These are phyloP conservation scores for Fomitopsis schrenkii DNA, from an alignment of 1,284 basidiomycete genomes.

Conservation along the genomic window DNA sequence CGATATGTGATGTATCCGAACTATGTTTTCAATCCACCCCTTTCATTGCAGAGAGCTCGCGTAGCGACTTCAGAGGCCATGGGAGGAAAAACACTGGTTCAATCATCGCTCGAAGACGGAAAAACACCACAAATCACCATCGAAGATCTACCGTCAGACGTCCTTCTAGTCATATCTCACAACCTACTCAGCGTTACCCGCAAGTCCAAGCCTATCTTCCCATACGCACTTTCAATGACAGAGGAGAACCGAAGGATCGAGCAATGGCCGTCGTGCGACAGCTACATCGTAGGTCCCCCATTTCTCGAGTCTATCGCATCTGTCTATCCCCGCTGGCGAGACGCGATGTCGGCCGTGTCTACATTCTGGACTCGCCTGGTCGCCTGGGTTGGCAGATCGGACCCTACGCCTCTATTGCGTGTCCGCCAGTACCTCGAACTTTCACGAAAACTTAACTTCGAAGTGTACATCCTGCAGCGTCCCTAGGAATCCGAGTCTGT, in stretches of 20 bases:
- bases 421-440: not conserved
- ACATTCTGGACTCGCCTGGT: constrained; percentile 2
- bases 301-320: not conserved
- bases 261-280: too few relatives aligned
- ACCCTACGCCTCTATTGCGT: not conserved
- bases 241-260: not conserved
- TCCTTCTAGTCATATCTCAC: not conserved
- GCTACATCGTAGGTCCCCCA: too few relatives aligned
- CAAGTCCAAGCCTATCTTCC: too few relatives aligned
- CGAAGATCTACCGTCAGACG: not conserved
- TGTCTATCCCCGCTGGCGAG: not conserved
- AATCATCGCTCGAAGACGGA: too few relatives aligned
- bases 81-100: too few relatives aligned
- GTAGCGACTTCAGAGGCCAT: too few relatives aligned
- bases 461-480: not conserved
- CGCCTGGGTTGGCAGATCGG: not conserved
- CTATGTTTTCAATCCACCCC: too few relatives aligned
- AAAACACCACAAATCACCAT: too few relatives aligned
- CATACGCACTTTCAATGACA: not conserved
- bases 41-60: too few relatives aligned
- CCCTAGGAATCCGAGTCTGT: not conserved
- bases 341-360: not conserved
- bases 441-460: not conserved
- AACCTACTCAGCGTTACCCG: too few relatives aligned
- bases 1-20: too few relatives aligned